Conservation (phyloP, 768 basidiomycete species). For the Leucocoprinus sp. region DNA sequence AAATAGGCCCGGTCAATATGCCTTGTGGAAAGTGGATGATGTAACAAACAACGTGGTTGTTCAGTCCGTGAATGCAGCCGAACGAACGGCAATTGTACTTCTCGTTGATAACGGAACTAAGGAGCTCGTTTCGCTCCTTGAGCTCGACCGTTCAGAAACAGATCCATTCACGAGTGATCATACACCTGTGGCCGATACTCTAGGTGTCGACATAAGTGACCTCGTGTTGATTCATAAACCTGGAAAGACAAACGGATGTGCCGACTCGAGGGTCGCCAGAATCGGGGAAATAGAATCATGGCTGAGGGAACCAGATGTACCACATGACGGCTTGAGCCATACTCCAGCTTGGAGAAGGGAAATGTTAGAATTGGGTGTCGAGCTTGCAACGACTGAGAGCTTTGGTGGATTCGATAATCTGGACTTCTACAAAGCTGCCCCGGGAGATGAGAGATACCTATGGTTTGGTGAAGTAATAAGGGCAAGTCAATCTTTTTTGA, state of each 20-base stretch:
- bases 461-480: constrained; percentile 89
- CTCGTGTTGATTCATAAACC: constrained; percentile 72
- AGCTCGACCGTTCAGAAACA: constrained; percentile 81
- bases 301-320: constrained; percentile 53
- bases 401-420: constrained; percentile 30
- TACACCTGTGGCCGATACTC: constrained; percentile 35
- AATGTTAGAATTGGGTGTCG: constrained; percentile 56
- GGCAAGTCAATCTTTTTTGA: constrained; percentile 30
- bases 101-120: constrained; percentile 43
- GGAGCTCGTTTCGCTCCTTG: constrained; percentile 74
- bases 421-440: constrained; percentile 23
- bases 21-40: constrained; percentile 76
- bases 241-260: constrained; percentile 65
- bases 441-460: constrained; percentile 34
- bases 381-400: constrained; percentile 41
- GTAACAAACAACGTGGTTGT: constrained; percentile 61
- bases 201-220: constrained; percentile 80
- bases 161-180: constrained; percentile 25
- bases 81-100: constrained; percentile 62
- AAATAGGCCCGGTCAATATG: constrained; percentile 83
- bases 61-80: constrained; percentile 64
- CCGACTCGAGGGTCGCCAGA: constrained; percentile 63
- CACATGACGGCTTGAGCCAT: constrained; percentile 25
- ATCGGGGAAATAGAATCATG: constrained; percentile 82
- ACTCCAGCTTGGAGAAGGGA: constrained; percentile 68